These are phyloP conservation scores for Cicer arietinum DNA, from an alignment of 306 rosid species.

Conservation along the genomic window DNA sequence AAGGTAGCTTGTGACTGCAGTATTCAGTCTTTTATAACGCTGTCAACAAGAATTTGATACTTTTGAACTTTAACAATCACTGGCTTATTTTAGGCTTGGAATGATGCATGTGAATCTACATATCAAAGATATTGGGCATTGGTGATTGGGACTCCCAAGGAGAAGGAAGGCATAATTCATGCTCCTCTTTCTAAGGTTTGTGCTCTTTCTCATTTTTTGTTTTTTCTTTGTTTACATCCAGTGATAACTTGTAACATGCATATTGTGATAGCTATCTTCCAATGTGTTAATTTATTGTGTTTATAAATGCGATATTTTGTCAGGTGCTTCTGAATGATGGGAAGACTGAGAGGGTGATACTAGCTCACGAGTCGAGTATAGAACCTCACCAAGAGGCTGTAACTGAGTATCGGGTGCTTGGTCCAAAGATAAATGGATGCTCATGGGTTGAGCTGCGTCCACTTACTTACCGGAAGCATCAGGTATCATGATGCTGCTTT, in stretches of 20 bases:
- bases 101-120: constrained; percentile 75
- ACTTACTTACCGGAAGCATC: constrained; percentile 85
- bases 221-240: constrained; percentile 16
- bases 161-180: constrained; percentile 79
- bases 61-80: constrained; percentile 25
- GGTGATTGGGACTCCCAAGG: constrained; percentile 84
- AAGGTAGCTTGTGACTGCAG: constrained; percentile 55
- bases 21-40: not conserved
- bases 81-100: constrained; percentile 67
- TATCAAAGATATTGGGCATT: constrained; percentile 91
- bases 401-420: constrained; percentile 90
- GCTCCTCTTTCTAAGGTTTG: constrained; percentile 94
- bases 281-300: constrained; percentile 29
- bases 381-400: constrained; percentile 88
- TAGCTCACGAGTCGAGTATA: constrained; percentile 73
- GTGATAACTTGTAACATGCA: constrained; percentile 29
- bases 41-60: constrained; percentile 3
- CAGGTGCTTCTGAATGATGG: constrained; percentile 94
- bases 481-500: constrained; percentile 57
- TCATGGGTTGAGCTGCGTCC: constrained; percentile 93
- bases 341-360: constrained; percentile 88
- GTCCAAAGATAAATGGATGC: constrained; percentile 93
- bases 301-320: constrained; percentile 18
- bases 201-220: constrained; percentile 35
- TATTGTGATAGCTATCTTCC: constrained; percentile 30